These are phyloP conservation scores for Curvularia spicifera DNA, from an alignment of 2,329 filamentous ascomycete genomes.

Conservation along the genomic window DNA sequence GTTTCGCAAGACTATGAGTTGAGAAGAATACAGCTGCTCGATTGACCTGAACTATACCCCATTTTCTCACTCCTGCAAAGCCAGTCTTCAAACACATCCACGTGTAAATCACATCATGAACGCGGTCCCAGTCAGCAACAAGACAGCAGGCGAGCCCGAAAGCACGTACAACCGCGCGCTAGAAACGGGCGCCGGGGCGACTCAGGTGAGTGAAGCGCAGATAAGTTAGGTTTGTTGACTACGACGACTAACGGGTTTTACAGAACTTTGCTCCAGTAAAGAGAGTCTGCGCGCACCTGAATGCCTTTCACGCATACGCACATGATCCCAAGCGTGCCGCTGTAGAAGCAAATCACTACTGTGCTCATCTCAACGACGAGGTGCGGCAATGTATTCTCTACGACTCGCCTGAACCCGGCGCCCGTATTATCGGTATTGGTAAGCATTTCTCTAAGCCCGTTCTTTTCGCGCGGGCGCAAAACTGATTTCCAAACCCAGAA, in stretches of 20 bases:
- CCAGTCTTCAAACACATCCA: too few relatives aligned
- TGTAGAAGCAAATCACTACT: conserved; percentile 86
- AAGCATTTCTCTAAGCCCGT: neutral
- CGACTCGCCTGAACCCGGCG: conserved; percentile 70
- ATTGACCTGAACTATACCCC: neutral
- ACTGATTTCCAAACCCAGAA: conserved; percentile 54
- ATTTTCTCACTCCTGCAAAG: neutral
- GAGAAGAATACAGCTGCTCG: neutral
- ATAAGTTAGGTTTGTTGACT: too few relatives aligned
- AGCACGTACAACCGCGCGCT: conserved; percentile 64
- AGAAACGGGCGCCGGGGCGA: conserved; percentile 65
- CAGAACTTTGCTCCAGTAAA: conserved; percentile 72
- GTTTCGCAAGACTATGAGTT: neutral
- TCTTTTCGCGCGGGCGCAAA: neutral
- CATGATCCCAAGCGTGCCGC: conserved; percentile 67
- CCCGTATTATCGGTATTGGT: conserved; percentile 75
- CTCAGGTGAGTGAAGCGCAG: conserved; percentile 57
- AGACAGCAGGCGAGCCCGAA: conserved; percentile 58
- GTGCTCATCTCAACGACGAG: conserved; percentile 76
- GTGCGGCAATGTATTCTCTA: conserved; percentile 87
- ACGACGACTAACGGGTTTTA: neutral
- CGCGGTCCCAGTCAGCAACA: conserved; percentile 48
- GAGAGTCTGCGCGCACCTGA: conserved; percentile 80
- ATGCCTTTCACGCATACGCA: conserved; percentile 87
- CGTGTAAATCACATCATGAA: conserved; percentile 35